Base-by-base conservation (phyloP, 192 early-diverging fungal genomes). In the Phlyctochytrium planicorne region DNA sequence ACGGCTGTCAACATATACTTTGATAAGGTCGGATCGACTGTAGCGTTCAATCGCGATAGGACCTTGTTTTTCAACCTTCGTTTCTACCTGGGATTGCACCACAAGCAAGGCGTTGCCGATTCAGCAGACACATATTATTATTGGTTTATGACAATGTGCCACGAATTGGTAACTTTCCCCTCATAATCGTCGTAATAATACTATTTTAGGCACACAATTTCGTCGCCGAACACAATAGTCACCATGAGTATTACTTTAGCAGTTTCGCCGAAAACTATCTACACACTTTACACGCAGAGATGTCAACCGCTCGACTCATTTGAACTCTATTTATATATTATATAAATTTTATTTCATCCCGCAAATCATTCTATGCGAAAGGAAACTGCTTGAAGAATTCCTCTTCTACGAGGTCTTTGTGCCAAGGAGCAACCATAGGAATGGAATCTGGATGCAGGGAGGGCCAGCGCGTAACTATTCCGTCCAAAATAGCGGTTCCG, bases 121-220 rank as follows among this genome's bases (percentile, higher is more conserved):
- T 53, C 55, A 3, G 27, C 62, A 31, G 81, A 83, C 23, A 60
- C 71, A 3, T 79, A 75, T 37, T 79, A 87, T 53, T 93, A 93
- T 72, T 94, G 94, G 94, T 96, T 91, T 69, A 87, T 94, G 82
- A 87, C 82, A 2, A 75, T 83, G 47, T 90, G 89, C 59, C 94
- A 96, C 74, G 94, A 93, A 75, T 73, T 96, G 52, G 91, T 68
- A 88, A 91, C 66, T 91, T 90, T 78, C 80, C 87, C 1, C 3
- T 29, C 56, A 55, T 27, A 3, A 31, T 62, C 27, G 64, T 17
- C 10, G 29, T 12, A n/a, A 25, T 3, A 4, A 72, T 70, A 40
- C 20, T 29, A 30, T 55, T 23, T 34, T 73, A 27, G 64, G 70
- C 67, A 16, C 68, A 66, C 36, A 65, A 63, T 56, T 72, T 65